Base-by-base conservation (phyloP, 495 filamentous ascomycete species). In the Podospora comata region DNA sequence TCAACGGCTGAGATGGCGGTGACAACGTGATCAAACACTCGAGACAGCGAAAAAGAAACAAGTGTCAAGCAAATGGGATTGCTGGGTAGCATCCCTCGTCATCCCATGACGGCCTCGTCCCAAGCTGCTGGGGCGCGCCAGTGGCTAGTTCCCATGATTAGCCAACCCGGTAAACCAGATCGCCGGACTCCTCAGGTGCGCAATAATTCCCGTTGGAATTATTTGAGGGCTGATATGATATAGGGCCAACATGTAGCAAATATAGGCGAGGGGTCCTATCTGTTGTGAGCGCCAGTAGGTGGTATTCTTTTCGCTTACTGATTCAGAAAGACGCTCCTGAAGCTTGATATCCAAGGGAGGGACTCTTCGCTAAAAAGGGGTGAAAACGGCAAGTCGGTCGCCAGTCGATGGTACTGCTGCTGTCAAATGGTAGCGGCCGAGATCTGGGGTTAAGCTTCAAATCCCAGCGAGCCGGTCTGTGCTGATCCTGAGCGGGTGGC, bases 401-500 rank as follows among this genome's bases (percentile, higher is more conserved):
- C 23, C 60, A 26, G 39, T 30, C 19, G 16, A 39, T 61, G 55
- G 55, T 20, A 58, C n/a, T 58, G n/a, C 26, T 56, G 15, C 55
- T 58, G 3, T 20, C n/a, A 5, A n/a, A 23, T 23, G 23, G 23
- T 23, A 23, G 23, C 23, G 54, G 34, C 39, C 18, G 15, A 58
- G 55, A 58, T 58, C 55, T 61, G 61, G 61, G 61, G 32, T 63
- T 63, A 63, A 63, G 61, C 54, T 60, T 65, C 59, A 44, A 18
- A 34, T 53, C 67, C 74, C 72, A 73, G 68, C 70, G 58, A 65
- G 66, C 68, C 65, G 75, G 75, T 64, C 70, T 68, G 70, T 72
- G 75, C 70, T 77, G 75, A 77, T 77, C 75, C 68, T 67, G n/a
- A 64, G 73, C 73, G 72, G 72, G 75, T 76, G 75, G 75, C 75